These are phyloP conservation scores for Helicostylum pulchrum DNA, from an alignment of 192 early-diverging fungal genomes.

Conservation along the genomic window DNA sequence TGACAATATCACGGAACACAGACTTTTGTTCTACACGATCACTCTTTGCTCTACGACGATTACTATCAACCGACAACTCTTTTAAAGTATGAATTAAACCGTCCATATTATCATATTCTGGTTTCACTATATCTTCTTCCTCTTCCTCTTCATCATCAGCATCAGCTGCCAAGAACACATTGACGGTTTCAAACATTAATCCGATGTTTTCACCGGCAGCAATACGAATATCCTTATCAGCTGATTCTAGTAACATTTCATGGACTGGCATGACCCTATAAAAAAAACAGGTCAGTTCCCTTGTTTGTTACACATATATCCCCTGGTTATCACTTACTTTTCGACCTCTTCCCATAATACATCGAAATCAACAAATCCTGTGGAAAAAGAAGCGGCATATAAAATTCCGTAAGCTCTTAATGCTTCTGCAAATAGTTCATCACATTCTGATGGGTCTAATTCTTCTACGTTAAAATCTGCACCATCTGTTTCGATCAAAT, in stretches of 20 bases:
- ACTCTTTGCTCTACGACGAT: conserved; percentile 52
- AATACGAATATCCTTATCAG: conserved; percentile 54
- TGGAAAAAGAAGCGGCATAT: conserved; percentile 21
- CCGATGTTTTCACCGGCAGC: conserved; percentile 75
- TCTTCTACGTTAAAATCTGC: conserved; percentile 22
- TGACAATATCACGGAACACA: conserved; percentile 63
- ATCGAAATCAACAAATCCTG: conserved; percentile 24
- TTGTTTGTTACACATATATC: not conserved
- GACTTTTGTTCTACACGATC: conserved; percentile 55
- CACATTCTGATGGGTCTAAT: conserved; percentile 19
- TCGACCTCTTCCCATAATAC: conserved; percentile 37
- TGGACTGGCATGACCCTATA: conserved; percentile 48
- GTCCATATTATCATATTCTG: conserved; percentile 56
- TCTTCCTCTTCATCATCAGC: conserved; percentile 17
- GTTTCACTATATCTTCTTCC: conserved; percentile 36
- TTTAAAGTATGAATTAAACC: conserved; percentile 55
- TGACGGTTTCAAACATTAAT: conserved; percentile 59
- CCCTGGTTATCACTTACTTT: conserved; percentile 20
- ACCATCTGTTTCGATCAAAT: conserved; percentile 32
- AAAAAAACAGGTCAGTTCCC: conserved; percentile 14
- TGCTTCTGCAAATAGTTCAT: conserved; percentile 18
- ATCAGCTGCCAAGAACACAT: conserved; percentile 18
- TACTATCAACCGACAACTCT: conserved; percentile 55
- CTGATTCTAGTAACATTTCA: conserved; percentile 52
- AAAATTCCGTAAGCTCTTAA: conserved; percentile 27